Conservation (phyloP, 2,329 filamentous ascomycete species). For the Colletotrichum sp. region DNA sequence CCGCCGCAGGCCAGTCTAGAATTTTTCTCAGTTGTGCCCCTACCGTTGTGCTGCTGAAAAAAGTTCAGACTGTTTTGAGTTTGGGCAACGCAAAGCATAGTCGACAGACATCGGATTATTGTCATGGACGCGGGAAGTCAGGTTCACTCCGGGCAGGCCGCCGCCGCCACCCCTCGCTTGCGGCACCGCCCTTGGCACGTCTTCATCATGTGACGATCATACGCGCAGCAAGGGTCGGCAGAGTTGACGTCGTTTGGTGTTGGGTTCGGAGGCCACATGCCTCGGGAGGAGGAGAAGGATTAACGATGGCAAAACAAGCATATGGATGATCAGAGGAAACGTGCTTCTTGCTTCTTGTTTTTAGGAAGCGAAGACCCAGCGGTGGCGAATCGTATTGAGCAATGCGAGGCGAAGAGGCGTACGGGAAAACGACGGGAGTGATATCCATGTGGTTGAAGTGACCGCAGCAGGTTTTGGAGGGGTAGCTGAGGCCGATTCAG, state of each 20-base stretch:
- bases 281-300: neutral
- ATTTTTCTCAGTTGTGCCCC: neutral
- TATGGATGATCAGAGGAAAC: neutral
- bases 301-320: neutral
- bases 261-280: neutral
- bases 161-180: neutral
- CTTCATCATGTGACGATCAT: constrained; percentile 7
- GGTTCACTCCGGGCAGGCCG: neutral
- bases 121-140: constrained; percentile 11
- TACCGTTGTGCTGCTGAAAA: neutral
- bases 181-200: neutral
- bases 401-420: neutral
- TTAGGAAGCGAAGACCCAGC: neutral
- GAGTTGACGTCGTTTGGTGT: neutral
- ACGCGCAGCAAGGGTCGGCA: neutral
- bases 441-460: neutral
- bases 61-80: constrained; percentile 21
- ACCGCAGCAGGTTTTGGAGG: constrained; percentile 12
- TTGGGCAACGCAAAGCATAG: neutral
- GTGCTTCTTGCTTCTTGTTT: neutral
- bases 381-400: neutral
- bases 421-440: neutral
- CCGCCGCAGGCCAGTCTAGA: neutral
- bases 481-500: constrained; percentile 13
- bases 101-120: constrained; percentile 9